Evolutionary conservation across 2,329 filamentous ascomycete species (phyloP).

Genomic region (Ambrosiella xylebori): DNA sequence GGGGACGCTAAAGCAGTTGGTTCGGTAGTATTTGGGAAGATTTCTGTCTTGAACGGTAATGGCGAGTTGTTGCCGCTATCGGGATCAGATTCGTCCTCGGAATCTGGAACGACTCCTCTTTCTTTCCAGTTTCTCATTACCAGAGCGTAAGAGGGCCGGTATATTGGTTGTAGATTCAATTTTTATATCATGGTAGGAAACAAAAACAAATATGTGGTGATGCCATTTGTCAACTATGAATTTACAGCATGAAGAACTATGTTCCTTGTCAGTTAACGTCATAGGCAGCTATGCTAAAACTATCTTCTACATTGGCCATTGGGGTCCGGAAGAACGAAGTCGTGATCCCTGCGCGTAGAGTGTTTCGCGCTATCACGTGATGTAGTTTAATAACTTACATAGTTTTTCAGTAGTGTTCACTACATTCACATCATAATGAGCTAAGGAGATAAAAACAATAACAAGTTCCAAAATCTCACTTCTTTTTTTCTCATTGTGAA

Average conservation of each 20-base stretch:
- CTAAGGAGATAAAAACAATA: not conserved
- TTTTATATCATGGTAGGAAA: not conserved
- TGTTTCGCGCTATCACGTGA: conserved; percentile 13
- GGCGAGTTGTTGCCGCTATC: conserved; percentile 17
- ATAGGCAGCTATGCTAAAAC: not conserved
- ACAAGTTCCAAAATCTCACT: too few relatives aligned
- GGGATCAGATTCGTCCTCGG: conserved; percentile 30
- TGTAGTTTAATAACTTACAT: not conserved
- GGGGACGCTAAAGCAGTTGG: not conserved
- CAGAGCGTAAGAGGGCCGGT: not conserved
- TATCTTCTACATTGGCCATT: not conserved
- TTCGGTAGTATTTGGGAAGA: not conserved
- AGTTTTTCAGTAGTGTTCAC: too few relatives aligned
- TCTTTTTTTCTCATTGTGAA: too few relatives aligned
- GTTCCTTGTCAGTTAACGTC: not conserved
- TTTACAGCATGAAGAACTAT: not conserved
- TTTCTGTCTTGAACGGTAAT: not conserved
- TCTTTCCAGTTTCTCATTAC: conserved; percentile 30
- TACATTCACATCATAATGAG: too few relatives aligned
- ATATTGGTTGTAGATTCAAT: too few relatives aligned
- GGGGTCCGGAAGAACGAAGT: not conserved
- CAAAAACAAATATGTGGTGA: not conserved
- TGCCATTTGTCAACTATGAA: not conserved
- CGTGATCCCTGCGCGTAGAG: conserved; percentile 9
- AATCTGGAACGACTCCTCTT: conserved; percentile 33